These are phyloP conservation scores for Pseudevernia furfuracea DNA, from an alignment of 495 filamentous ascomycete species.

Conservation along the genomic window DNA sequence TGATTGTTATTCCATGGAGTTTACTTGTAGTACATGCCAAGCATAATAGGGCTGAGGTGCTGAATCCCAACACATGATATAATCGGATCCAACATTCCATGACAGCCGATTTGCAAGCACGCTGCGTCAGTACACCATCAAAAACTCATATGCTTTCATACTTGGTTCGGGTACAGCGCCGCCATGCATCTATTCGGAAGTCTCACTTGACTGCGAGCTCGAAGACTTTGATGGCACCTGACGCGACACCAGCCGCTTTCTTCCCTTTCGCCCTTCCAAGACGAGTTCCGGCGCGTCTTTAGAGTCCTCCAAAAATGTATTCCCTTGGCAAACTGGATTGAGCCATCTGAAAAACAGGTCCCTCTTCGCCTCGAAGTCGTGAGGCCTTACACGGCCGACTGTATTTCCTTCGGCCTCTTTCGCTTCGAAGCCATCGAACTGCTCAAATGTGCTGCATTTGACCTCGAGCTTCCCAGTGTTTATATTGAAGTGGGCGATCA, in stretches of 20 bases:
- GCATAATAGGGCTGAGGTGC: too few species aligned
- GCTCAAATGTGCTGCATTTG: background rate
- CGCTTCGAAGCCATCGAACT: background rate
- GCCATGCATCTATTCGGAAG: too few species aligned
- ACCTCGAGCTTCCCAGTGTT: background rate
- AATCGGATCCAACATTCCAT: too few species aligned
- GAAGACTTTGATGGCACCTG: background rate
- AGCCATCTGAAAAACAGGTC: background rate
- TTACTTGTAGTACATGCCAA: too few species aligned
- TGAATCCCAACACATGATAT: too few species aligned
- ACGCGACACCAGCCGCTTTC: background rate
- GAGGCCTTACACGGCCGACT: background rate
- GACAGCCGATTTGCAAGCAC: too few species aligned
- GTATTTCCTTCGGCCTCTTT: background rate
- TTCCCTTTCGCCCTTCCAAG: background rate
- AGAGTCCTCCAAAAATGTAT: background rate
- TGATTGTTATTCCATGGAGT: too few species aligned
- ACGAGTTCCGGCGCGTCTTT: background rate
- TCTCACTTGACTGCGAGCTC: background rate
- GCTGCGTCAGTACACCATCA: too few species aligned
- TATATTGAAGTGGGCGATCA: background rate
- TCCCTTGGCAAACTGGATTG: background rate
- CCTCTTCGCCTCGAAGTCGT: background rate
- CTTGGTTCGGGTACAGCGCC: too few species aligned
- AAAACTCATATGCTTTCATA: too few species aligned